These are phyloP conservation scores for Hibiscus trionum DNA, from an alignment of 345 rosid genomes.

Conservation along the genomic window DNA sequence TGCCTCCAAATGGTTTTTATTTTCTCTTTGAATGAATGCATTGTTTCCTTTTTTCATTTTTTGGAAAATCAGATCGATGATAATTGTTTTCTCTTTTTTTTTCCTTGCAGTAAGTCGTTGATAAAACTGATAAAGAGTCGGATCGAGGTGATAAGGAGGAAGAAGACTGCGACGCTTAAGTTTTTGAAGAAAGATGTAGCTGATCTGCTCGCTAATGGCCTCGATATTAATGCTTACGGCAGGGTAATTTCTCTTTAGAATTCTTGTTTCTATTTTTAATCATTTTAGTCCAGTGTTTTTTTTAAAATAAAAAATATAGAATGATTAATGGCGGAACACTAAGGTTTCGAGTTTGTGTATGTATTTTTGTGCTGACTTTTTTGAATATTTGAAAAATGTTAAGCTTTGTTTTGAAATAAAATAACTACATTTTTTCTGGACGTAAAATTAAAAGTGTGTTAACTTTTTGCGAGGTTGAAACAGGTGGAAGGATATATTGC, in stretches of 20 bases:
- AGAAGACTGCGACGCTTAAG: conserved; percentile 76
- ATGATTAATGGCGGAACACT: not conserved
- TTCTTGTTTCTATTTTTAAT: not conserved
- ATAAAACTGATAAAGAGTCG: conserved; percentile 67
- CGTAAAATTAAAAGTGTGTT: not conserved
- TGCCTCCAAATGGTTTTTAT: conserved; percentile 57
- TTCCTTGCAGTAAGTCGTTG: conserved; percentile 58
- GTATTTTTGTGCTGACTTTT: not conserved
- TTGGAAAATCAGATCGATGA: not conserved
- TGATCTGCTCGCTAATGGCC: conserved; percentile 83
- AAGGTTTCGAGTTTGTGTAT: not conserved
- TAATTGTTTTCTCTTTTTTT: not conserved
- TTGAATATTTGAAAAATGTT: not conserved
- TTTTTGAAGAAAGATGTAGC: conserved; percentile 83
- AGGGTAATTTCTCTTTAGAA: conserved; percentile 35
- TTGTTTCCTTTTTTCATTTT: not conserved
- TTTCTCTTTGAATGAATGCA: not conserved
- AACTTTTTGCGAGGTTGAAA: conserved; percentile 14
- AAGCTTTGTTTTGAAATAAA: not conserved
- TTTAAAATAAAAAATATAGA: no score
- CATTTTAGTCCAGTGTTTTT: not conserved
- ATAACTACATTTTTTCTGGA: not conserved
- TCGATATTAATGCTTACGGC: conserved; percentile 68
- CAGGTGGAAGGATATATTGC: conserved; percentile 84
- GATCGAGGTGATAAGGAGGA: conserved; percentile 85